phyloP scores from a whole-genome alignment of 805 yeast species.

The Teunomyces lycoperdinae region DNA sequence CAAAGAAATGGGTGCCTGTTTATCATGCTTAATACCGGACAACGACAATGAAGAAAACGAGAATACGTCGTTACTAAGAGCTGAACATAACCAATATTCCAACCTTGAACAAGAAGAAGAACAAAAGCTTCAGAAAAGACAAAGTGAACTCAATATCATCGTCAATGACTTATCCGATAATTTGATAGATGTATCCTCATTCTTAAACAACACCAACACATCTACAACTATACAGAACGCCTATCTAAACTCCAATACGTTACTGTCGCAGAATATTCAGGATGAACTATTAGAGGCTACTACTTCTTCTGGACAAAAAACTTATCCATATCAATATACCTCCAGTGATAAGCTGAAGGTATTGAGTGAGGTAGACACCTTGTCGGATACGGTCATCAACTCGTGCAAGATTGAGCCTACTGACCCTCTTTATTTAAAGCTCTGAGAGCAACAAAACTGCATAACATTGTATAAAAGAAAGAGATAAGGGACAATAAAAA shows the following conservation, averaged over 20 bases:
- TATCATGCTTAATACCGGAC: slow-evolving; percentile 42
- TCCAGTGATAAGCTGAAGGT: slow-evolving; percentile 9
- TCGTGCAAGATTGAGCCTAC: slow-evolving; percentile 9
- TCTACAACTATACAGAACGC: slow-evolving; percentile 4
- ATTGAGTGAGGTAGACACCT: slow-evolving; percentile 4
- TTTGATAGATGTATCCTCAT: slow-evolving; percentile 13
- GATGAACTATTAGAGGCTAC: slow-evolving; percentile 5
- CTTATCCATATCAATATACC: slow-evolving; percentile 10
- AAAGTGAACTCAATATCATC: slow-evolving; percentile 44
- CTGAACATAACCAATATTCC: slow-evolving; percentile 22
- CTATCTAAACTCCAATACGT: slow-evolving; percentile 4
- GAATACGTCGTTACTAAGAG: slow-evolving; percentile 33
- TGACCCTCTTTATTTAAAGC: slow-evolving; percentile 13
- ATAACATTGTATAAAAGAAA: background rate
- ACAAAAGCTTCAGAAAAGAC: slow-evolving; percentile 42
- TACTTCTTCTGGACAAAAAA: slow-evolving; percentile 6
- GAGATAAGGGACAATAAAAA: background rate
- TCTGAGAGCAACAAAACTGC: slow-evolving; percentile 2
- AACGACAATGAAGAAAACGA: slow-evolving; percentile 40
- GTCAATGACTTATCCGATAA: slow-evolving; percentile 37
- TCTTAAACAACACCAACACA: slow-evolving; percentile 11
- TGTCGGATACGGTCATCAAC: slow-evolving; percentile 10
- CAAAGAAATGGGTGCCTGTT: slow-evolving; percentile 44
- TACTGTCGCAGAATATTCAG: slow-evolving; percentile 3
- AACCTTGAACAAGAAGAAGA: slow-evolving; percentile 35